These are phyloP conservation scores for Boletus sp. DNA, from an alignment of 1,284 basidiomycete species.

Conservation along the genomic window DNA sequence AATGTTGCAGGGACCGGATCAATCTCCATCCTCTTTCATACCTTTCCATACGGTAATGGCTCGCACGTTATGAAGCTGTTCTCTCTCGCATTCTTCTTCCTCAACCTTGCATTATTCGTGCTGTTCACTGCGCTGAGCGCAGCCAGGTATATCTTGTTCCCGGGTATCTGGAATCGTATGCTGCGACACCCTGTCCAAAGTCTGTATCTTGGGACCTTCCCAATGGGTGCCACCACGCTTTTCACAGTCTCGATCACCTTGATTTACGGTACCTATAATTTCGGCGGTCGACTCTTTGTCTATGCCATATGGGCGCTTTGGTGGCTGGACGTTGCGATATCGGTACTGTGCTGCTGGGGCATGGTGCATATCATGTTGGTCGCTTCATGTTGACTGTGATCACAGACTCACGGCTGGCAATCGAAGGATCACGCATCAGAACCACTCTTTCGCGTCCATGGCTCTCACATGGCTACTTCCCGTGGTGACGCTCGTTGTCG, in stretches of 20 bases:
- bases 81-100: conserved; percentile 56
- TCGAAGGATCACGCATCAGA: conserved; percentile 57
- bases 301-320: conserved; percentile 65
- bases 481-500: conserved; percentile 68
- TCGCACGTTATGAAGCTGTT: conserved; percentile 40
- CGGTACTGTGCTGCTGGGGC: conserved; percentile 59
- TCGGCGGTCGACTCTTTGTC: conserved; percentile 55
- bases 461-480: conserved; percentile 69
- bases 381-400: neutral
- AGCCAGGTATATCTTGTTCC: conserved; percentile 54
- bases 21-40: conserved; percentile 49
- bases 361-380: conserved; percentile 64
- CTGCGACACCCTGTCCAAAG: conserved; percentile 60
- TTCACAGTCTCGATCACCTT: conserved; percentile 48
- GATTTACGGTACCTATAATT: conserved; percentile 39
- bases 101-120: conserved; percentile 65
- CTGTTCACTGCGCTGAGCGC: conserved; percentile 47
- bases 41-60: conserved; percentile 49
- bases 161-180: conserved; percentile 53
- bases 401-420: conserved; percentile 4
- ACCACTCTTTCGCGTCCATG: conserved; percentile 53
- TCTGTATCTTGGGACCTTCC: conserved; percentile 64
- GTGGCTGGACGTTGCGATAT: conserved; percentile 66
- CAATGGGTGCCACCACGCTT: conserved; percentile 70
- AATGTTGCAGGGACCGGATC: conserved; percentile 48